Evolutionary conservation across 1,139 yeast species (phyloP).

Genomic region (Candida glucosophila): DNA sequence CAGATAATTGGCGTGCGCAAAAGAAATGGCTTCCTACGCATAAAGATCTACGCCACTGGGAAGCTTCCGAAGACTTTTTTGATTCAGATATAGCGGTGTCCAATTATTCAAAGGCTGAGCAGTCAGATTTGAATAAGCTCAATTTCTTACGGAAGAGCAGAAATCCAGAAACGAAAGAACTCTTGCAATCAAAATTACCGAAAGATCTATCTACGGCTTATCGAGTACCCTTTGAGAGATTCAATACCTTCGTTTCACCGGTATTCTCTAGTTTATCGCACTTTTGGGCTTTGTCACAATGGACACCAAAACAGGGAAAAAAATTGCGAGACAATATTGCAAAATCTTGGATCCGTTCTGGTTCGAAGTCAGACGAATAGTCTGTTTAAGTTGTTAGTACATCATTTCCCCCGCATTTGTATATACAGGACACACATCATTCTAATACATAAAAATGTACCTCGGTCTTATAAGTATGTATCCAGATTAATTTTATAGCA

Average conservation of each 20-base stretch:
- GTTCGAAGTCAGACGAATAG: slow-evolving; percentile 3
- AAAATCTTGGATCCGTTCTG: slow-evolving; percentile 17
- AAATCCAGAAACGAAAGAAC: slow-evolving; percentile 7
- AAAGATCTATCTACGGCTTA: slow-evolving; percentile 15
- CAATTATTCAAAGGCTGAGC: no score
- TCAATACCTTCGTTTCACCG: slow-evolving; percentile 35
- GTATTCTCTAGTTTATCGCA: slow-evolving; percentile 36
- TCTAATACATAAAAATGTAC: not conserved
- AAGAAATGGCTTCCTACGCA: slow-evolving; percentile 52
- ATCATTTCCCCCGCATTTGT: no score
- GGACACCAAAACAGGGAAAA: slow-evolving; percentile 42
- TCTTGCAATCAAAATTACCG: slow-evolving; percentile 13
- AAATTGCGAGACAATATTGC: slow-evolving; percentile 46
- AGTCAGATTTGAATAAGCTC: not conserved
- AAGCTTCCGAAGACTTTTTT: slow-evolving; percentile 10
- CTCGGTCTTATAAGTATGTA: not conserved
- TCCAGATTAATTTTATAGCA: not conserved
- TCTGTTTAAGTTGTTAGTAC: not conserved
- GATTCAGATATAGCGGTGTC: slow-evolving; percentile 1
- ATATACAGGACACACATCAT: no score
- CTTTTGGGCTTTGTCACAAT: slow-evolving; percentile 60
- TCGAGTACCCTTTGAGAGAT: slow-evolving; percentile 19
- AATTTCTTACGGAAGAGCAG: slow-evolving; percentile 1
- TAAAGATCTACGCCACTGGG: slow-evolving; percentile 55
- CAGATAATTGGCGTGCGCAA: slow-evolving; percentile 41